Percentiles rank a stretch among this genome's conserved stretches.
phyloP scores from a whole-genome alignment of 78 protist genomes.

The Dictyostelium firmibasis region DNA sequence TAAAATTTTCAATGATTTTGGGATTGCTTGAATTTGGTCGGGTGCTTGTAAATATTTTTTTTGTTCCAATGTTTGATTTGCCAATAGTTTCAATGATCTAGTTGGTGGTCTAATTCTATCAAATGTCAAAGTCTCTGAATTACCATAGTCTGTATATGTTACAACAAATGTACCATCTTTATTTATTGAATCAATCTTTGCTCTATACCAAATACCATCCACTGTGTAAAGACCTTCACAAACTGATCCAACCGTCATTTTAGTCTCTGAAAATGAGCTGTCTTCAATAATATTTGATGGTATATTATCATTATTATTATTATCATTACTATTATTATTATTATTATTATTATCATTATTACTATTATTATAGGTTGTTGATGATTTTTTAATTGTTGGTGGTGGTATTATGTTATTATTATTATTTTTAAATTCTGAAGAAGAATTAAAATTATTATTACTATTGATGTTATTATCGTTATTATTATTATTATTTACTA shows the following conservation, averaged over 20 bases:
- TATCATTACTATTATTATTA: not conserved
- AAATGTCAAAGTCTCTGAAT: slow-evolving; percentile 22
- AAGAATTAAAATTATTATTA: not conserved
- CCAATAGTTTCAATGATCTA: not conserved
- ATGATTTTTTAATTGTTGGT: not conserved
- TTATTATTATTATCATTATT: no score
- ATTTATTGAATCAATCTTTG: slow-evolving; percentile 19
- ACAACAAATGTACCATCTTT: slow-evolving; percentile 73
- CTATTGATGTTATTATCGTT: not conserved
- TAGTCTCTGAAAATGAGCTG: not conserved
- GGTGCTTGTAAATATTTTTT: slow-evolving; percentile 33
- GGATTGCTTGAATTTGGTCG: slow-evolving; percentile 17
- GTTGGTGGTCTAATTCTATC: slow-evolving; percentile 39
- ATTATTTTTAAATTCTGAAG: not conserved
- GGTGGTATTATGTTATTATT: not conserved
- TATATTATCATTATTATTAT: no score
- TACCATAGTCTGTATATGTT: slow-evolving; percentile 48
- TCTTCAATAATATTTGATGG: not conserved
- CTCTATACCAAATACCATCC: slow-evolving; percentile 65
- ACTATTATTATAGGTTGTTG: not conserved
- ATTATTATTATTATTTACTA: not conserved
- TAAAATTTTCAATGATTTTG: slow-evolving; percentile 31
- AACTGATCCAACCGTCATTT: slow-evolving; percentile 26
- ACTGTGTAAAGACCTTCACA: slow-evolving; percentile 69
- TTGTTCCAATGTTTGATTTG: slow-evolving; percentile 10